phyloP scores from a whole-genome alignment of 495 filamentous ascomycete species.

The Penicillium manginii region DNA sequence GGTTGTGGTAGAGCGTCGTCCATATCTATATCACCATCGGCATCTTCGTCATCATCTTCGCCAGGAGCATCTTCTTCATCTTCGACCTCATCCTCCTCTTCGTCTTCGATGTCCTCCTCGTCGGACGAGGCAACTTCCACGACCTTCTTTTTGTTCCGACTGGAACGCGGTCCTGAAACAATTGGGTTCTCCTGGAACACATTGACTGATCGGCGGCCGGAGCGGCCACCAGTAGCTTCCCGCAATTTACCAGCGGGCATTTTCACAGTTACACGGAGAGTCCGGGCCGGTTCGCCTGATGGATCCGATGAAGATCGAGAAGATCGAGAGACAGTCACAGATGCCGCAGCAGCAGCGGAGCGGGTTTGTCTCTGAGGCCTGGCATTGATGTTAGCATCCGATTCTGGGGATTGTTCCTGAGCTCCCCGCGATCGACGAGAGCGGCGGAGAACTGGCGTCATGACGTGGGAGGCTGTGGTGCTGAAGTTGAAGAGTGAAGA shows the following conservation, averaged over 20 bases:
- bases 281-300: slow-evolving; percentile 59
- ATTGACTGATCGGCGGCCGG: slow-evolving; percentile 45
- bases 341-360: slow-evolving; percentile 33
- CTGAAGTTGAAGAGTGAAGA: not conserved
- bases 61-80: slow-evolving; percentile 60
- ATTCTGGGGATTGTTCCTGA: slow-evolving; percentile 43
- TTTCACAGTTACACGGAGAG: slow-evolving; percentile 81
- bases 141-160: slow-evolving; percentile 68
- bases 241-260: slow-evolving; percentile 81
- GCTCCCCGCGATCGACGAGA: slow-evolving; percentile 51
- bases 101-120: slow-evolving; percentile 59
- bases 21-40: slow-evolving; percentile 60
- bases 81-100: slow-evolving; percentile 63
- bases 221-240: slow-evolving; percentile 62
- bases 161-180: slow-evolving; percentile 62
- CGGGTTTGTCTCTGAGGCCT: slow-evolving; percentile 44
- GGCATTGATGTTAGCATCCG: slow-evolving; percentile 40
- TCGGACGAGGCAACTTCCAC: slow-evolving; percentile 66
- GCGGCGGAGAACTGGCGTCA: slow-evolving; percentile 52
- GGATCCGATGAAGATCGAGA: slow-evolving; percentile 59
- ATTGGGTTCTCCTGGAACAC: slow-evolving; percentile 60
- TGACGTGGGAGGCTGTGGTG: slow-evolving; percentile 15
- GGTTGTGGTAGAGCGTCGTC: slow-evolving; percentile 54
- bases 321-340: slow-evolving; percentile 59
- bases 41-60: slow-evolving; percentile 60